A percentile compares a stretch with the other conserved stretches of the same genome.
Conservation (phyloP, 1,139 yeast species). For the Arxiozyma telluris region DNA sequence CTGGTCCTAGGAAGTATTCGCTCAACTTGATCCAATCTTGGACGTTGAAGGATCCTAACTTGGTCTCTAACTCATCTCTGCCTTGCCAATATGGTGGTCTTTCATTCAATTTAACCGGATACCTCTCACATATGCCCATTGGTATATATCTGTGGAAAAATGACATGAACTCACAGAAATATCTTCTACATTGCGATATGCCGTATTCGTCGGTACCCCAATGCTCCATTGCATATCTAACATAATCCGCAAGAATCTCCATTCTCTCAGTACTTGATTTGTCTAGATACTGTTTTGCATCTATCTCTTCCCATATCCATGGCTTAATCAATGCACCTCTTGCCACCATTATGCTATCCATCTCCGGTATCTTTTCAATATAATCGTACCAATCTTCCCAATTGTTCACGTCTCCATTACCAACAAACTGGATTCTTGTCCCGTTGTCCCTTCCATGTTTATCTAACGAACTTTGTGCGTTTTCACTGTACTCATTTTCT, state of each 20-base stretch:
- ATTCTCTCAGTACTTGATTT: slow-evolving; percentile 85
- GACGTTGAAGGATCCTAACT: slow-evolving; percentile 76
- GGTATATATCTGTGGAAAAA: slow-evolving; percentile 94
- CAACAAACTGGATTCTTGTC: slow-evolving; percentile 52
- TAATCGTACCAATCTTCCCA: slow-evolving; percentile 84
- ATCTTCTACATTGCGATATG: slow-evolving; percentile 76
- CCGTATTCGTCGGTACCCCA: slow-evolving; percentile 99
- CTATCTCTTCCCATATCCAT: slow-evolving; percentile 96
- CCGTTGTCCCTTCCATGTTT: slow-evolving; percentile 20
- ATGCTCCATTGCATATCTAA: slow-evolving; percentile 80
- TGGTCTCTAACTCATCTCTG: slow-evolving; percentile 86
- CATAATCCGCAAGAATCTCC: slow-evolving; percentile 58
- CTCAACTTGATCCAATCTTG: slow-evolving; percentile 93
- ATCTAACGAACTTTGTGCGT: slow-evolving; percentile 8
- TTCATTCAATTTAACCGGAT: slow-evolving; percentile 85
- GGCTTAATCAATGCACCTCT: slow-evolving; percentile 97
- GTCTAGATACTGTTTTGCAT: slow-evolving; percentile 79
- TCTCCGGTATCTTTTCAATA: slow-evolving; percentile 49
- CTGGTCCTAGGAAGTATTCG: slow-evolving; percentile 92
- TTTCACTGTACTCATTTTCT: slow-evolving; percentile 37
- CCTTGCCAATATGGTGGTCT: slow-evolving; percentile 93
- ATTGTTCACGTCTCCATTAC: slow-evolving; percentile 88
- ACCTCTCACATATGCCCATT: slow-evolving; percentile 77
- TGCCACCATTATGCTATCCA: slow-evolving; percentile 95
- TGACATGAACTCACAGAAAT: slow-evolving; percentile 86